A percentile compares a stretch with the other conserved stretches of the same genome.
Evolutionary conservation across 164 flowering plant genomes (phyloP).

Genomic region (Stephania cephalantha): DNA sequence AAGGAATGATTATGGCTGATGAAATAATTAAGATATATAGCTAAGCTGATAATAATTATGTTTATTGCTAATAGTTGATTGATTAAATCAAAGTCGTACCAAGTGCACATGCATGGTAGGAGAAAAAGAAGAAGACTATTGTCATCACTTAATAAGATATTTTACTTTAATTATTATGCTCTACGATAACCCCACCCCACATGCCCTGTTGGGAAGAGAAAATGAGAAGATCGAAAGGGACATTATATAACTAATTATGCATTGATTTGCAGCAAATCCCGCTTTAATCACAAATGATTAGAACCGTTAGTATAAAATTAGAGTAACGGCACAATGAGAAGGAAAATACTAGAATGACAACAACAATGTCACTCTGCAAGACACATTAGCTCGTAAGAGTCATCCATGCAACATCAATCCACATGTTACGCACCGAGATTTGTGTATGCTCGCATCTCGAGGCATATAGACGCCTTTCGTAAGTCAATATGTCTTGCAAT

Average conservation of each 20-base stretch:
- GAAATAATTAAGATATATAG: not conserved
- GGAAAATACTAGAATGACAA: no score
- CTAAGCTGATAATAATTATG: not conserved
- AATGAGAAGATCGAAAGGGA: not conserved
- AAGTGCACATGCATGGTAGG: not conserved
- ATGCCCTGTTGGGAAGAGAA: not conserved
- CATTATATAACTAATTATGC: not conserved
- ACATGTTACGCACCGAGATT: no score
- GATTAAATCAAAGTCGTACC: not conserved
- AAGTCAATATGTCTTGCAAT: no score
- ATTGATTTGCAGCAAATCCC: no score
- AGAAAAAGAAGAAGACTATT: not conserved
- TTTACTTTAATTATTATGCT: constrained; percentile 1
- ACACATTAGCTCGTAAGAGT: no score
- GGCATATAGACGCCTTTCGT: no score
- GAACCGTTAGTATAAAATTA: no score
- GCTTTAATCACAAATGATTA: no score
- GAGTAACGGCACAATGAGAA: no score
- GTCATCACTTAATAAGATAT: not conserved
- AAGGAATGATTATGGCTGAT: not conserved
- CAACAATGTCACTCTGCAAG: no score
- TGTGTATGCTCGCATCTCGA: no score
- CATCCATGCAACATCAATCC: no score
- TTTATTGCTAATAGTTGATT: not conserved
- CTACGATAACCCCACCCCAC: constrained; percentile 1